Percentiles rank a stretch among this genome's conserved stretches.
Evolutionary conservation across 129 eudicot genomes (phyloP).

Genomic region (Helianthus annuus): DNA sequence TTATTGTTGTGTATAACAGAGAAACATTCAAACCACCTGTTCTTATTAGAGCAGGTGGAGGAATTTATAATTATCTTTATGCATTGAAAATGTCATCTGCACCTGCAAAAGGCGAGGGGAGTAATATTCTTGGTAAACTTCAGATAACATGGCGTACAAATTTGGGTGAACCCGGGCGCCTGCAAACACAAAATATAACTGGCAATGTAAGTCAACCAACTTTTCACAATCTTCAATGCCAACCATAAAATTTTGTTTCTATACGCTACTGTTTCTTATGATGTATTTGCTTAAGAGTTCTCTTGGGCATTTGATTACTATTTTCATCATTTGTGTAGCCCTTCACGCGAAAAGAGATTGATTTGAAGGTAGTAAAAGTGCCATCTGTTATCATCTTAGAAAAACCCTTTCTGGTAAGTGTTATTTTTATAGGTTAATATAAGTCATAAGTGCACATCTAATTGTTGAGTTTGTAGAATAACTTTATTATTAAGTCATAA

Average conservation of each 20-base stretch:
- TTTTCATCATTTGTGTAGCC: constrained; percentile 57
- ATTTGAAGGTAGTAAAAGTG: constrained; percentile 67
- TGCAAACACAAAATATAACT: constrained; percentile 93
- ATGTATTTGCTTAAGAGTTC: constrained; percentile 2
- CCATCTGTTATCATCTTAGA: constrained; percentile 77
- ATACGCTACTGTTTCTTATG: neutral
- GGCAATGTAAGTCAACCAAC: constrained; percentile 67
- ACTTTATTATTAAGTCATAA: constrained; percentile 1
- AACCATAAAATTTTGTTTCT: neutral
- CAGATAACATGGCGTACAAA: constrained; percentile 98
- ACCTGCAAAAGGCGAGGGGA: constrained; percentile 70
- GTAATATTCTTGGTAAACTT: constrained; percentile 89
- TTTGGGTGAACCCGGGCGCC: constrained; percentile 97
- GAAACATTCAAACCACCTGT: constrained; percentile 74
- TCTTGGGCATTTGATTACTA: constrained; percentile 6
- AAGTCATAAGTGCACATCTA: neutral
- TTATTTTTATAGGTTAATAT: constrained; percentile 1
- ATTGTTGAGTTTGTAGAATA: neutral
- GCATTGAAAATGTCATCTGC: constrained; percentile 60
- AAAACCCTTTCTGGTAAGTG: constrained; percentile 71
- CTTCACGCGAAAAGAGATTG: constrained; percentile 70
- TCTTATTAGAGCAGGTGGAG: constrained; percentile 91
- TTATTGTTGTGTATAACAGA: constrained; percentile 31
- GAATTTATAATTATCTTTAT: constrained; percentile 83
- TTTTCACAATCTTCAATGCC: neutral